Conservation (phyloP, 331 rosid genomes). For the Malus hybrid region DNA sequence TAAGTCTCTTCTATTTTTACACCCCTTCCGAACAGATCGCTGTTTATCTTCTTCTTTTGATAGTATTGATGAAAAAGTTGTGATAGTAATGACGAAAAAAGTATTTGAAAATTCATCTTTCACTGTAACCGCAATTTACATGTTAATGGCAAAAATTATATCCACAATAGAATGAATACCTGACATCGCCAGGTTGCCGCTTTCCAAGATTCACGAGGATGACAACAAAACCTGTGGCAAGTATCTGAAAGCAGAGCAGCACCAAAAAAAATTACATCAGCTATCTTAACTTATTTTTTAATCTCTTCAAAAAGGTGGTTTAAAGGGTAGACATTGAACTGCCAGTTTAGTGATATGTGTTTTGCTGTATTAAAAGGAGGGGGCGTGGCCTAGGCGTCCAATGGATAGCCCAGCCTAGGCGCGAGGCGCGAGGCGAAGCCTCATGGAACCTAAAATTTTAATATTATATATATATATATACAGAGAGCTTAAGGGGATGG, state of each 20-base stretch:
- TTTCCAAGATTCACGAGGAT: constrained; percentile 84
- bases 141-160: neutral
- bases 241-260: constrained; percentile 43
- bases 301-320: neutral
- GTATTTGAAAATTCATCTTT: neutral
- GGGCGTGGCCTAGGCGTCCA: no score
- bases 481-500: no score
- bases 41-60: neutral
- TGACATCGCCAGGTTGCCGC: constrained; percentile 78
- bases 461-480: no score
- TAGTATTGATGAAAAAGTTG: neutral
- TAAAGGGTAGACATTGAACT: neutral
- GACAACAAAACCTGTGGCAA: constrained; percentile 76
- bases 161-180: constrained; percentile 39
- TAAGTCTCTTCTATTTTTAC: neutral
- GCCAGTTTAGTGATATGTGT: neutral
- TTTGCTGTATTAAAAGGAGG: no score
- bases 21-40: neutral
- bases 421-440: no score
- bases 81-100: no score
- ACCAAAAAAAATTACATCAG: constrained; percentile 7
- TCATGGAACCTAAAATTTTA: no score
- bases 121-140: neutral
- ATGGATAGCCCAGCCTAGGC: no score
- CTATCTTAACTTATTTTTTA: neutral